Evolutionary conservation across 83 land plant genomes (phyloP), one percentile per base, ranked within the genome.

Genomic region (Picea abies): DNA sequence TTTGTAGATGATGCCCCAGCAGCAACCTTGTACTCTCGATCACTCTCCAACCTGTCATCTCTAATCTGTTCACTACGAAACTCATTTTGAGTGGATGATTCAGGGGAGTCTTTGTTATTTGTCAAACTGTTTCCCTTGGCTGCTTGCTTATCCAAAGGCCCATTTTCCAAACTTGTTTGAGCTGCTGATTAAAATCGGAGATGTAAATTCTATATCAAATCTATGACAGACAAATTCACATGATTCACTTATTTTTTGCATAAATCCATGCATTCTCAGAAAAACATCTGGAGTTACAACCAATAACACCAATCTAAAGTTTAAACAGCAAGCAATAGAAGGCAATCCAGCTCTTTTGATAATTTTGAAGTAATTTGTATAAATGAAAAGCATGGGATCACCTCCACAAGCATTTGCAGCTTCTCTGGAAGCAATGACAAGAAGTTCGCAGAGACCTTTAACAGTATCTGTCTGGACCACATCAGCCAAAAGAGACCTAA

Each of bases 401-500:
- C 98, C 98, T 84, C 84, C 66, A 79, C 89, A 58, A 80, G 87
- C 61, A 65, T 85, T 91, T 15, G 98, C 95, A 89, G 90, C 97
- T 87, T 96, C 98, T 85, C 83, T 82, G 62, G 99, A 91, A 41
- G 90, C 88, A 35, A 92, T 91, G 47, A 96, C 96, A 82, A 97
- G 85, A 60, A 93, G 88, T 76, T 89, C 90, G 90, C 99, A 97
- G 5, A 97, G 91, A 44, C 94, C 99, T 78, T 88, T 91, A 60
- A 94, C 81, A 79, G 90, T 89, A n/a, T 96, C 90, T 41, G 90
- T 88, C 79, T 96, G 92, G 23, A 97, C 88, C 61, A 94, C 91
- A 66, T 95, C 99, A 22, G 95, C 95, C 80, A 97, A 83, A 5
- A 97, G 88, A 81, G 99, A 94, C 83, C 99, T 97, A 76, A 71